Conservation (phyloP, 768 basidiomycete species). For the Auricularia sp. region DNA sequence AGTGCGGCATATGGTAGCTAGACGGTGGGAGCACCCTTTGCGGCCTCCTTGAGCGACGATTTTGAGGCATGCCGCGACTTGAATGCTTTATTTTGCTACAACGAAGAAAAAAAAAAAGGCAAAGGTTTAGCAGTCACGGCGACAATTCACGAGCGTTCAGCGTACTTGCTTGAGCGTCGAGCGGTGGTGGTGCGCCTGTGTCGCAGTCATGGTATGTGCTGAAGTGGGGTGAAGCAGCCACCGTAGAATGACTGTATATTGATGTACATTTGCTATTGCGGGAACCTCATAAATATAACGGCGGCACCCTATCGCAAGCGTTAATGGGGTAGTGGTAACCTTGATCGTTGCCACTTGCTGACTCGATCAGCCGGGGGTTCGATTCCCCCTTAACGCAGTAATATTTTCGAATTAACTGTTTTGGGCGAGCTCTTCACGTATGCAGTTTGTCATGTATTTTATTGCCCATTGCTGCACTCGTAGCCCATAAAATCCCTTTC, state of each 20-base stretch:
- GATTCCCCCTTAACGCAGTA: background rate
- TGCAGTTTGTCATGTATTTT: too few species aligned
- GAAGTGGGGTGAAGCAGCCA: too few species aligned
- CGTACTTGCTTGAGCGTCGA: conserved; percentile 78
- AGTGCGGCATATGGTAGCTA: background rate
- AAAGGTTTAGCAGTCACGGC: conserved; percentile 2
- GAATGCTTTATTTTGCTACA: conserved; percentile 80
- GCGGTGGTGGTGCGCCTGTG: conserved; percentile 54
- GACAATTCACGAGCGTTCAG: background rate
- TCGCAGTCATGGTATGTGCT: background rate
- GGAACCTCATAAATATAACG: too few species aligned
- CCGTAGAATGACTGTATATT: too few species aligned
- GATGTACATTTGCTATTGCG: too few species aligned
- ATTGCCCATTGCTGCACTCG: too few species aligned
- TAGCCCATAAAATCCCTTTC: too few species aligned
- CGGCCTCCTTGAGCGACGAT: conserved; percentile 67
- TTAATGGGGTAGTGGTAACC: conserved; percentile 60
- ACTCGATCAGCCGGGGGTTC: background rate
- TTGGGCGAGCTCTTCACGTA: too few species aligned
- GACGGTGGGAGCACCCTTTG: conserved; percentile 52
- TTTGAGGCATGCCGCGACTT: conserved; percentile 89
- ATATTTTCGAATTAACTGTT: background rate
- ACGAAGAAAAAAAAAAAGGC: conserved; percentile 4
- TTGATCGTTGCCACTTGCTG: conserved; percentile 45
- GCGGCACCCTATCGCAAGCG: conserved; percentile 20